Percentiles rank a stretch among this genome's conserved stretches.
Evolutionary conservation across 2,329 filamentous ascomycete genomes (phyloP).

Genomic region (Colletotrichum sublineola): DNA sequence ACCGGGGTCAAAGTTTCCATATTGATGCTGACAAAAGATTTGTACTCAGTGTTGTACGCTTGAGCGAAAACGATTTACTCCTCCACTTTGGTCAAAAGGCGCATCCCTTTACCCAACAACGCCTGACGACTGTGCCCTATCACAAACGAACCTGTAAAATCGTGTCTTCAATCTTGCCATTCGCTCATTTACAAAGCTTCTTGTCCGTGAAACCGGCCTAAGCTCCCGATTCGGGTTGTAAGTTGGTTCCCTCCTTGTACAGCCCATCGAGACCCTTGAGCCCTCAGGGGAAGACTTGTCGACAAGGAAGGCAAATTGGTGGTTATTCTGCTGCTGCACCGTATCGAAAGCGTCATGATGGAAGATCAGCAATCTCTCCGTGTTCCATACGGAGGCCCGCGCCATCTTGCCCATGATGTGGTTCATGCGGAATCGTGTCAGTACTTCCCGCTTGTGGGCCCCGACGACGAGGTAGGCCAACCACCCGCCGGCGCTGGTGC

Average conservation of each 20-base stretch:
- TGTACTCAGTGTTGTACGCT: neutral
- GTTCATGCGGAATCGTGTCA: neutral
- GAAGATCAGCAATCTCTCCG: neutral
- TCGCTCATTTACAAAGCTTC: no score
- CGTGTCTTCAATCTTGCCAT: neutral
- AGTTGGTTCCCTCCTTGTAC: neutral
- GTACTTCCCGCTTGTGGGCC: neutral
- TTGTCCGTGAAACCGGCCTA: neutral
- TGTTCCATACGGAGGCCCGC: neutral
- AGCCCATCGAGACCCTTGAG: neutral
- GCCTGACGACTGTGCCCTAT: neutral
- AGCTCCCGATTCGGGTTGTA: neutral
- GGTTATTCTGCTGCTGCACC: neutral
- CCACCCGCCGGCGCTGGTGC: neutral
- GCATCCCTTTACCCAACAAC: neutral
- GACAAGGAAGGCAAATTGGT: neutral
- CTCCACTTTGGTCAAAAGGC: neutral
- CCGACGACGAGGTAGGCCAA: constrained; percentile 11
- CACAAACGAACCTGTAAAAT: neutral
- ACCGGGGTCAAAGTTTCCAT: neutral
- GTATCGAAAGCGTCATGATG: neutral
- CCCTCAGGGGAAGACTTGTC: neutral
- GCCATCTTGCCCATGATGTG: neutral
- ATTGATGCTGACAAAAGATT: neutral
- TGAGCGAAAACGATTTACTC: neutral